Percentiles rank a stretch among this genome's conserved stretches.
phyloP scores from a whole-genome alignment of 163 green algal species.

The Scenedesmus sp. region DNA sequence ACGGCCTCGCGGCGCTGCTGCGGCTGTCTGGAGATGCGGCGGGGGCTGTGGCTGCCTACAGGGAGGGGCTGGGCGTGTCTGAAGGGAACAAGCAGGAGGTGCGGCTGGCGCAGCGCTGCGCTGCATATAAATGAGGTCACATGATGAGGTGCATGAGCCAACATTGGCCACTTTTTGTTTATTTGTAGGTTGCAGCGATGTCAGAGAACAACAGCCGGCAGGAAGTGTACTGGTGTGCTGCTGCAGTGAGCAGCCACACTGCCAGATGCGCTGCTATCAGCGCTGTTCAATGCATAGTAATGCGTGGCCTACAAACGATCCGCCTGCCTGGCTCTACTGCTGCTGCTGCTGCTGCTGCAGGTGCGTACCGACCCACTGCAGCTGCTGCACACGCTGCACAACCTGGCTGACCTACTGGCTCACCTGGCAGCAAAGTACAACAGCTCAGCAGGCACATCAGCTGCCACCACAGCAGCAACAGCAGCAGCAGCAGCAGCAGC shows the following conservation, averaged over 20 bases:
- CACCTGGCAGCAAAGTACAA: constrained; percentile 36
- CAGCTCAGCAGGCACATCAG: background rate
- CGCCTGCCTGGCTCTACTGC: background rate
- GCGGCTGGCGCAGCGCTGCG: background rate
- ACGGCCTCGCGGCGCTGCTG: constrained; percentile 87
- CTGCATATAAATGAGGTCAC: background rate
- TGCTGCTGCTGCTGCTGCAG: background rate
- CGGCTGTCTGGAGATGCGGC: constrained; percentile 65
- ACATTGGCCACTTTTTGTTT: background rate
- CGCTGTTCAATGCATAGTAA: too few relatives aligned
- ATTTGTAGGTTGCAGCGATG: background rate
- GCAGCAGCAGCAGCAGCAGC: constrained; percentile 1
- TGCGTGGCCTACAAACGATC: background rate
- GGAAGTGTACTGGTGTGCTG: background rate
- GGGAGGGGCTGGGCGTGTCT: constrained; percentile 72
- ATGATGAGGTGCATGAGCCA: too few relatives aligned
- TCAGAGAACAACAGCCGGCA: background rate
- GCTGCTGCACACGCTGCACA: constrained; percentile 91
- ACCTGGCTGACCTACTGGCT: constrained; percentile 73
- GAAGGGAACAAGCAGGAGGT: constrained; percentile 63
- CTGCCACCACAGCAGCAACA: constrained; percentile 10
- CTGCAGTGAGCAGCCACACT: too few relatives aligned
- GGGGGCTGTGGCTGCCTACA: constrained; percentile 79
- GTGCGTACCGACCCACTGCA: constrained; percentile 85
- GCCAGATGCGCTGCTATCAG: too few relatives aligned